Conservation (phyloP, 129 eudicot genomes). For the Pittosporum tobira region DNA sequence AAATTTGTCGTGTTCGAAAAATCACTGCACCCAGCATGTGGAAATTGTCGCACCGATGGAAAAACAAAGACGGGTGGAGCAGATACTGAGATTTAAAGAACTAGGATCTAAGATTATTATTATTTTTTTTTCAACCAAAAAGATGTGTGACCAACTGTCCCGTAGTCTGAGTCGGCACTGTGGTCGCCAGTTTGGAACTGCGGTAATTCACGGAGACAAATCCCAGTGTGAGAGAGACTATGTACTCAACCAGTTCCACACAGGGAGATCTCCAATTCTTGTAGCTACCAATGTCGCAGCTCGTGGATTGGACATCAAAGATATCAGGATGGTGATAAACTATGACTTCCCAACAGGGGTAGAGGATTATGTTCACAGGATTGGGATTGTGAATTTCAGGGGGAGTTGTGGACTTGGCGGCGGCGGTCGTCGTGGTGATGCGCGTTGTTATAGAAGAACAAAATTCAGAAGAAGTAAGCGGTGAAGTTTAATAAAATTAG, state of each 20-base stretch:
- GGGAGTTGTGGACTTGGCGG: no score
- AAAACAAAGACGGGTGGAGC: constrained; percentile 55
- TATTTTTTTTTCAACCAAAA: constrained; percentile 83
- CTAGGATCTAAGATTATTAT: constrained; percentile 83
- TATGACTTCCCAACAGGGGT: constrained; percentile 89
- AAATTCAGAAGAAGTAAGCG: no score
- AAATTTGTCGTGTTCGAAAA: no score
- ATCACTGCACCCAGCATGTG: no score
- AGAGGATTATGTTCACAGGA: constrained; percentile 93
- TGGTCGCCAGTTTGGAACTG: no score
- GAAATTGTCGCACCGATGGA: constrained; percentile 56
- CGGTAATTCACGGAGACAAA: constrained; percentile 89
- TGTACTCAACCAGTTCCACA: constrained; percentile 67
- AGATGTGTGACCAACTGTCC: constrained; percentile 84
- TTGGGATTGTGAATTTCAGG: no score
- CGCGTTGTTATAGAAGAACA: no score
- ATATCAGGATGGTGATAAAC: constrained; percentile 88
- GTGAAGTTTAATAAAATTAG: no score
- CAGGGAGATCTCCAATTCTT: constrained; percentile 75
- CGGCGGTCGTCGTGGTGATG: no score
- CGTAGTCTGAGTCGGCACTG: constrained; percentile 54
- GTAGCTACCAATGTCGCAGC: constrained; percentile 99
- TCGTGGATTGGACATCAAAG: constrained; percentile 87
- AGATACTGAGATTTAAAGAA: constrained; percentile 75
- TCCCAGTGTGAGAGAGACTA: constrained; percentile 73